Conservation (phyloP, 176 grass and related monocot species). For the Cymbopogon citratus region DNA sequence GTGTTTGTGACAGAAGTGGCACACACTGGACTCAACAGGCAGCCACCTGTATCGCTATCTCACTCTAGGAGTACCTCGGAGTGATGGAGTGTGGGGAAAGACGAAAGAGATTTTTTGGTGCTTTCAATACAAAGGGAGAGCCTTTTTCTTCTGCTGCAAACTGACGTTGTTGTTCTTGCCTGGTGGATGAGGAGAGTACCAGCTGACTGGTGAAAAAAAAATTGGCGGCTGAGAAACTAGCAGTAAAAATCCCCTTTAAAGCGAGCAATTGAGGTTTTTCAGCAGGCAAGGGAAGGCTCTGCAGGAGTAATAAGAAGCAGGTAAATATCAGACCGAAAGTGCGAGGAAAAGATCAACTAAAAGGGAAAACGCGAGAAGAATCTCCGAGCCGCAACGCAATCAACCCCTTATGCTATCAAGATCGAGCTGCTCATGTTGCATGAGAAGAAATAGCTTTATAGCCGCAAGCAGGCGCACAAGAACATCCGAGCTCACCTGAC, state of each 20-base stretch:
- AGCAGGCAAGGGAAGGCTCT: background rate
- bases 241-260: background rate
- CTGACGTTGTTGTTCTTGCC: background rate
- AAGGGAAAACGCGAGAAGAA: background rate
- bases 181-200: background rate
- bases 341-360: background rate
- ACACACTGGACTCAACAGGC: constrained; percentile 7
- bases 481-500: background rate
- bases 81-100: background rate
- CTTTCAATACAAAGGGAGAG: constrained; percentile 11
- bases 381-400: too few relatives aligned
- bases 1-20: background rate
- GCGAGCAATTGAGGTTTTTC: background rate
- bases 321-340: constrained; percentile 10
- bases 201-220: background rate
- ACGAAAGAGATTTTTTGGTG: background rate
- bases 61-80: background rate
- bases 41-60: constrained; percentile 11
- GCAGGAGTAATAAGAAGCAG: background rate
- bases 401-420: background rate
- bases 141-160: constrained; percentile 23
- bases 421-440: constrained; percentile 7
- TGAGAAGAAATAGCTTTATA: constrained; percentile 1
- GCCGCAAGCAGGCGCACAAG: background rate
- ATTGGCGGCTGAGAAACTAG: background rate